Evolutionary conservation across 2,329 filamentous ascomycete genomes (phyloP).

Genomic region (Pseudopithomyces maydicus): DNA sequence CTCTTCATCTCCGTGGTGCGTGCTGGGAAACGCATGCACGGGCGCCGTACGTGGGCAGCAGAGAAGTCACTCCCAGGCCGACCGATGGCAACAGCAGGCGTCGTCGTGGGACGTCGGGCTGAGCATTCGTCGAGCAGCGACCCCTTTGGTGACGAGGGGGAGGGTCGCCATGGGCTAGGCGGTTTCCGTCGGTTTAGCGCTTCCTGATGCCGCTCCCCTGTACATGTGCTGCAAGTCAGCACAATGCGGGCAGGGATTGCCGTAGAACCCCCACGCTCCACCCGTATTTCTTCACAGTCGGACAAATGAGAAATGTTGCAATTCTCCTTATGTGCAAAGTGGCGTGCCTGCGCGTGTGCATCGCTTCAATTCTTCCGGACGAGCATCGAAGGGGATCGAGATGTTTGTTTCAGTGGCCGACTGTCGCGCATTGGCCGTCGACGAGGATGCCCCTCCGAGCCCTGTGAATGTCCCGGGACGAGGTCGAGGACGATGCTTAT

Average conservation of each 20-base stretch:
- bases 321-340: background rate
- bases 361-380: background rate
- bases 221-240: slow-evolving; percentile 11
- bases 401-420: background rate
- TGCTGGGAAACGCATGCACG: background rate
- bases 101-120: background rate
- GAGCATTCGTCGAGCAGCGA: background rate
- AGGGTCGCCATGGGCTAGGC: slow-evolving; percentile 4
- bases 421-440: too few species aligned
- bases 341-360: background rate
- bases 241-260: background rate
- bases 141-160: background rate
- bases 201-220: background rate
- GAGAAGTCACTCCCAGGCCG: background rate
- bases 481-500: background rate
- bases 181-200: slow-evolving; percentile 11
- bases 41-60: background rate
- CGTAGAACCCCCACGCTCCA: slow-evolving; percentile 8
- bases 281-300: background rate
- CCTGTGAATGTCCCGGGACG: too few species aligned
- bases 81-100: background rate
- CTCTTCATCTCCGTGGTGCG: background rate
- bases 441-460: too few species aligned
- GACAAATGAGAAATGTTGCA: background rate
- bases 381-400: background rate